phyloP scores from a whole-genome alignment of 495 filamentous ascomycete species.

The Halenospora varia region DNA sequence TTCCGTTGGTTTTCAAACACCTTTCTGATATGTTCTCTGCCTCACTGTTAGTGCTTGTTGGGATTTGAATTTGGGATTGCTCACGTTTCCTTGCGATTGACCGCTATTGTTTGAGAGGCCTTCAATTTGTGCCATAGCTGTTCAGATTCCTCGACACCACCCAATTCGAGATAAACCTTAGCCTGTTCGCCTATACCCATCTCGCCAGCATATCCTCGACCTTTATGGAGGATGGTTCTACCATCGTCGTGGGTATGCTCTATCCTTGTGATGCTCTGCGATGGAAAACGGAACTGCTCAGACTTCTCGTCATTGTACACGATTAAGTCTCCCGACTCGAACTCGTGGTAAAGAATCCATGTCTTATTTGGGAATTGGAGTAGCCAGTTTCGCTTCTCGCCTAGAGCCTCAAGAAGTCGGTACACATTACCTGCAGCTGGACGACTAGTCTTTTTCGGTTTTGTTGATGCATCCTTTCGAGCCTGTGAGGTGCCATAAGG shows the following conservation, averaged over 20 bases:
- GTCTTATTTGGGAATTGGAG: background rate
- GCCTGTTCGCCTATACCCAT: background rate
- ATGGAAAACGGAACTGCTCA: background rate
- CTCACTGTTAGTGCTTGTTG: background rate
- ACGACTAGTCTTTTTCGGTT: no score
- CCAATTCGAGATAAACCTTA: background rate
- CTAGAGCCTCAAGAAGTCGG: background rate
- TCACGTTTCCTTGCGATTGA: no score
- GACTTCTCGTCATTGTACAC: background rate
- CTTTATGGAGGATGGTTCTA: background rate
- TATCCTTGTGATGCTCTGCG: background rate
- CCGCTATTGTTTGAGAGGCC: no score
- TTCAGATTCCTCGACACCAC: background rate
- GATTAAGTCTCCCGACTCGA: background rate
- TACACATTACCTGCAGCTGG: no score
- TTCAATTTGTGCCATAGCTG: no score
- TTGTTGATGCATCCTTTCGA: no score
- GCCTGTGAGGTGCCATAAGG: no score
- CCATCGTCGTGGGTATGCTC: background rate
- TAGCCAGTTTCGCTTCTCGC: background rate
- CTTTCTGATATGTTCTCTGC: background rate
- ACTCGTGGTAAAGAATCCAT: background rate
- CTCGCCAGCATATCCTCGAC: background rate
- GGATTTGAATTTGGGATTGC: background rate
- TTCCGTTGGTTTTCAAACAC: background rate